Base-by-base conservation (phyloP, 139 green algal genomes). In the Chlorella sp. region DNA sequence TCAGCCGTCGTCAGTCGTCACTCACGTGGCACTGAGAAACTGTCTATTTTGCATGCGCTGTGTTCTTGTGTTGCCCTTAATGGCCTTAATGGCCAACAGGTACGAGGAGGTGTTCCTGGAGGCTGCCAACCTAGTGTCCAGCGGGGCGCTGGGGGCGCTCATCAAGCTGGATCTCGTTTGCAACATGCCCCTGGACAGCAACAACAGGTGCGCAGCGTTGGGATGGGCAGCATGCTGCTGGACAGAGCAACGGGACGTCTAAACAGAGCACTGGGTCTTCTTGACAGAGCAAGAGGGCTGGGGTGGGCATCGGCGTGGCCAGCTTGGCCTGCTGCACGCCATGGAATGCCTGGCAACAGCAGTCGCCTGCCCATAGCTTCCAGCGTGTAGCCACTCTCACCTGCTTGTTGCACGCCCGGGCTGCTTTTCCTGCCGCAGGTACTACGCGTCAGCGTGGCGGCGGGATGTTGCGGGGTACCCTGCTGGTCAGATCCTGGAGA, bases 401-500 rank as follows among this genome's bases (percentile, higher is more conserved):
- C n/a, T n/a, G n/a, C n/a, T n/a, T n/a, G n/a, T n/a, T n/a, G n/a
- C n/a, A n/a, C n/a, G n/a, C n/a, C n/a, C n/a, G n/a, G n/a, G n/a
- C 70, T 30, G 5, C 59, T 29, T 33, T 65, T 24, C 59, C 17
- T 33, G 14, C 24, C 60, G 31, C 68, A 86, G 77, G 67, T 91
- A 91, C 69, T 85, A 77, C n/a, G 49, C 22, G n/a, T 82, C 60
- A 49, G 3, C 27, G 2, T 91, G 85, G 85, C 78, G 85, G 23
- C 78, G 80, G 30, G 80, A 87, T 74, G 71, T 67, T 14, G 63
- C 63, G 2, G 71, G 36, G 1, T 88, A 82, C 60, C 83, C 85
- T 4, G 85, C 78, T 26, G 83, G 81, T 26, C 86, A 86, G 74
- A 66, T 91, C 31, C 82, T 82, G 67, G 85, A 90, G 62, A 68